Conservation (phyloP, 1,284 basidiomycete species). For the Schizophyllum commune region DNA sequence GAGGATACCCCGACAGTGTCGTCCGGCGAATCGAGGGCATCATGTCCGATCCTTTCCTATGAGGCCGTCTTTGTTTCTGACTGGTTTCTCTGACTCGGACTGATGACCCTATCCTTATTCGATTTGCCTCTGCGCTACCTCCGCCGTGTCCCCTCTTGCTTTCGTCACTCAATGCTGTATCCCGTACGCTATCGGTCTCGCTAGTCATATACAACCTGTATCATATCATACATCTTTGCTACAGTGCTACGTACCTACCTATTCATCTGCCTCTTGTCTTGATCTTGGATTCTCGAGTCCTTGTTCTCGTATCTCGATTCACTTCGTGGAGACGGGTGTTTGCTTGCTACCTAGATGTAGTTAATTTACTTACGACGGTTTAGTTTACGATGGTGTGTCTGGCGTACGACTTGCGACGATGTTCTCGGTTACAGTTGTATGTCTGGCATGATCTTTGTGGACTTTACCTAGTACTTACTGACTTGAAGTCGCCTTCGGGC, state of each 20-base stretch:
- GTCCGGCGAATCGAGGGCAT: background rate
- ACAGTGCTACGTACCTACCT: background rate
- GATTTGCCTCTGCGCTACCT: background rate
- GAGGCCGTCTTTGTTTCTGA: background rate
- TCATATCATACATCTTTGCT: background rate
- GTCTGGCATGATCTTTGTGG: too few relatives aligned
- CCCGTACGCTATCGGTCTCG: background rate
- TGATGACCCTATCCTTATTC: background rate
- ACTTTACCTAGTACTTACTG: too few relatives aligned
- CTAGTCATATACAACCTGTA: background rate
- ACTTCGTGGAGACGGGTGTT: background rate
- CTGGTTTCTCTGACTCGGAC: background rate
- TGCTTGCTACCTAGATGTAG: background rate
- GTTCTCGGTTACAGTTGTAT: too few relatives aligned
- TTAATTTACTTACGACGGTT: background rate
- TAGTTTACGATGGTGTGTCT: background rate
- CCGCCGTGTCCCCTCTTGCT: background rate
- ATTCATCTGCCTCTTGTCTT: background rate
- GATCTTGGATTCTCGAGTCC: too few relatives aligned
- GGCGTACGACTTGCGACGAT: too few relatives aligned
- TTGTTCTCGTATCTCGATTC: background rate
- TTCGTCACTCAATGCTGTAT: background rate
- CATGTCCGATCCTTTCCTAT: background rate
- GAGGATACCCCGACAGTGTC: background rate
- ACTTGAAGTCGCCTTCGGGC: too few relatives aligned